A percentile compares a stretch with the other conserved stretches of the same genome.
Conservation (phyloP, 495 filamentous ascomycete genomes). For the Astrothelium subdiscretum region DNA sequence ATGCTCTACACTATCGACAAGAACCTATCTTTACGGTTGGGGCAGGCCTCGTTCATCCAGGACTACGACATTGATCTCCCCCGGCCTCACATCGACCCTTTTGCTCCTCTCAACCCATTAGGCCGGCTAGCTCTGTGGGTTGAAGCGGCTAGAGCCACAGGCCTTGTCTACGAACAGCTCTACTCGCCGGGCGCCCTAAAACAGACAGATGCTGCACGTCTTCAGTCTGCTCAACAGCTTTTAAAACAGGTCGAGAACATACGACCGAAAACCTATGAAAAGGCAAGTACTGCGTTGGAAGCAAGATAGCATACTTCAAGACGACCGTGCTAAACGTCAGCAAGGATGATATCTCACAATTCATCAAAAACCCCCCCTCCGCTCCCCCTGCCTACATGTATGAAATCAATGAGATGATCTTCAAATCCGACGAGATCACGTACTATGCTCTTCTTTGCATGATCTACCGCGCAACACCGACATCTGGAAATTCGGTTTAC, state of each 20-base stretch:
- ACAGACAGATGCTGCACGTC: slow-evolving; percentile 7
- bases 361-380: slow-evolving; percentile 1
- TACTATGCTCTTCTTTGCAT: slow-evolving; percentile 44
- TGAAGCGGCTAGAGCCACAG: slow-evolving; percentile 13
- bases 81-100: not conserved
- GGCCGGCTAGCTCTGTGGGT: slow-evolving; percentile 16
- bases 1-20: slow-evolving; percentile 49
- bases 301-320: not conserved
- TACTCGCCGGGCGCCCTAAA: slow-evolving; percentile 20
- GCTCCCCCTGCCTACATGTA: slow-evolving; percentile 5
- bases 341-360: slow-evolving; percentile 1
- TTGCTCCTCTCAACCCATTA: not conserved
- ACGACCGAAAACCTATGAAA: slow-evolving; percentile 4
- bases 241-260: slow-evolving; percentile 8
- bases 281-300: not conserved
- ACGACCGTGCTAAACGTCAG: not conserved
- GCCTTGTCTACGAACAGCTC: slow-evolving; percentile 16
- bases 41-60: slow-evolving; percentile 47
- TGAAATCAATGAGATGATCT: slow-evolving; percentile 26
- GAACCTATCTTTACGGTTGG: slow-evolving; percentile 50
- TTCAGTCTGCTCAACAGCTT: slow-evolving; percentile 8
- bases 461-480: slow-evolving; percentile 52
- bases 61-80: slow-evolving; percentile 46
- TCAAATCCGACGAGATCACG: slow-evolving; percentile 44
- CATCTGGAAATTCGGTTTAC: slow-evolving; percentile 29